Base-by-base conservation (phyloP, 495 filamentous ascomycete species). In the Chaetomidium leptoderma region DNA sequence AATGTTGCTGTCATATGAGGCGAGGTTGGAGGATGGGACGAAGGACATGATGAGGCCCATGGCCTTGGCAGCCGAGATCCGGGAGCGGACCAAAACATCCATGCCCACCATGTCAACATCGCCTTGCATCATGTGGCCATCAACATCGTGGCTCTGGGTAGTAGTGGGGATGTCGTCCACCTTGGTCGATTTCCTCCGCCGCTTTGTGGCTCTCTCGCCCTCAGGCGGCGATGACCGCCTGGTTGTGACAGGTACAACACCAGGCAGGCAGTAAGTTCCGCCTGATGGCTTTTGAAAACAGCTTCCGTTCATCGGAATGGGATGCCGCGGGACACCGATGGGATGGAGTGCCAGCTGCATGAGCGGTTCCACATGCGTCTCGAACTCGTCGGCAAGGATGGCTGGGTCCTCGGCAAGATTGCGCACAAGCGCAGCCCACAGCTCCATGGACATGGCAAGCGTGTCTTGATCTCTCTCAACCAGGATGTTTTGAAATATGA, bases 241-340 rank as follows among this genome's bases (percentile, higher is more conserved):
- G 17, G 75, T 70, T 10, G 73, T 68, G 5, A 73, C 66, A 6
- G 79, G 75, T 8, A 75, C 66, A 14, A 77, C 60, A 9, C 74
- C 75, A 48, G 72, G 66, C 45, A 74, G 75, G 14, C 83, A 83
- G 74, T 87, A 96, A 2, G 85, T 84, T 27, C 90, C 80, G 10
- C 95, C 93, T n/a, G 93, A 98, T 6, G 93, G 93, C 59, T 91
- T 91, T 65, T 95, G 86, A 72, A 98, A 96, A 14, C 96, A 80
- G 10, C 81, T 81, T 8, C 84, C 81, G 66, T 96, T 89, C 88
- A 97, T 96, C 6, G 92, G 85, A 37, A 96, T 83, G 5, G 92
- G 90, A 69, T 93, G 84, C 3, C 90, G 85, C 35, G 90, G 85
- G 33, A 95, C 89, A 61, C 93, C 93, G 67, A 97, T 91, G 14